These are phyloP conservation scores for Saccharomyces hybrid DNA, from an alignment of 1,139 yeast genomes.

Conservation along the genomic window DNA sequence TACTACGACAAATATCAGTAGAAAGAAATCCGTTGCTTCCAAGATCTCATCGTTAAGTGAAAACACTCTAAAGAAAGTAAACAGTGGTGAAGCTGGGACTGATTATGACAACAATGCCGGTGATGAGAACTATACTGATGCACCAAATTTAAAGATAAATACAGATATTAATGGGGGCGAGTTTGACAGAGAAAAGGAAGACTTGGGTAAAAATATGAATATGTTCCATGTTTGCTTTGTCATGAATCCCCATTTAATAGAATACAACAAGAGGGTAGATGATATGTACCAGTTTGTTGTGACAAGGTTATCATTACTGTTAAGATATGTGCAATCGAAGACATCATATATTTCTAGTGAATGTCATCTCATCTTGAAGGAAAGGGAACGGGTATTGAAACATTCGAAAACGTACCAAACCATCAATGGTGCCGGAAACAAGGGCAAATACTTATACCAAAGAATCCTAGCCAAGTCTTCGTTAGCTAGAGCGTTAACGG, in stretches of 20 bases:
- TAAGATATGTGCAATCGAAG: slow-evolving; percentile 79
- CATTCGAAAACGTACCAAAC: slow-evolving; percentile 19
- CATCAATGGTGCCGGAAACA: slow-evolving; percentile 18
- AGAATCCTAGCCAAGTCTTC: slow-evolving; percentile 45
- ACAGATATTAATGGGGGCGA: background rate
- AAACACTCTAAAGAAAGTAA: slow-evolving; percentile 1
- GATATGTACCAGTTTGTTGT: slow-evolving; percentile 84
- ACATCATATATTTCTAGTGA: slow-evolving; percentile 72
- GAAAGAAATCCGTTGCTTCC: slow-evolving; percentile 3
- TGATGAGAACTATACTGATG: slow-evolving; percentile 5
- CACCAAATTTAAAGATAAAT: slow-evolving; percentile 12
- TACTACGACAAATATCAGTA: slow-evolving; percentile 11
- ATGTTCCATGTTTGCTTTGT: slow-evolving; percentile 89
- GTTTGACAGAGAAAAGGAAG: slow-evolving; percentile 9
- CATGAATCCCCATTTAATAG: slow-evolving; percentile 82
- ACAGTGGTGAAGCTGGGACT: slow-evolving; percentile 10
- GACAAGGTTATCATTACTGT: slow-evolving; percentile 60
- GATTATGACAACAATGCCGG: background rate
- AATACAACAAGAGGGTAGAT: slow-evolving; percentile 66
- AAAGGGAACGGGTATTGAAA: slow-evolving; percentile 46
- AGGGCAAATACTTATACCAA: slow-evolving; percentile 28
- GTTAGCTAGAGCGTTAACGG: slow-evolving; percentile 60
- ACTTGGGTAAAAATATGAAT: slow-evolving; percentile 43
- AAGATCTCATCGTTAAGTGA: slow-evolving; percentile 2
- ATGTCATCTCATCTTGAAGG: slow-evolving; percentile 46